These are phyloP conservation scores for Candida xyloterini DNA, from an alignment of 805 yeast species.

Conservation along the genomic window DNA sequence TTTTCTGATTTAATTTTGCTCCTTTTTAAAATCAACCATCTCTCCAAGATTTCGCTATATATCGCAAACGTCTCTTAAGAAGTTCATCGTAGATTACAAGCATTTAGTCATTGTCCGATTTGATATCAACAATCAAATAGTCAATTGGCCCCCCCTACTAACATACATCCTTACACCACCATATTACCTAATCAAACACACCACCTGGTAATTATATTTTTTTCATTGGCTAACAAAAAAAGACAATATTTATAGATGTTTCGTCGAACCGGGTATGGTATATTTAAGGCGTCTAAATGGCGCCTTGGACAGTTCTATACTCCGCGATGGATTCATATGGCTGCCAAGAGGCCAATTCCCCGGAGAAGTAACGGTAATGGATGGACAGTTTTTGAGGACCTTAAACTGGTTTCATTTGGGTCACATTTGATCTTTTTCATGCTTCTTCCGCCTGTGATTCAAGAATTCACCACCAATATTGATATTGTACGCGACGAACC, in stretches of 20 bases:
- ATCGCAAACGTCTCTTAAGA: too few relatives aligned
- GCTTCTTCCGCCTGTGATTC: slow-evolving; percentile 28
- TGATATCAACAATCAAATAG: too few relatives aligned
- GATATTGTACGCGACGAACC: slow-evolving; percentile 31
- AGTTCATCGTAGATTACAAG: too few relatives aligned
- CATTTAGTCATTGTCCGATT: too few relatives aligned
- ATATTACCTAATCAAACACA: background rate
- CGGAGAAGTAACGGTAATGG: slow-evolving; percentile 5
- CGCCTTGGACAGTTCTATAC: slow-evolving; percentile 2
- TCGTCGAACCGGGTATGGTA: slow-evolving; percentile 4
- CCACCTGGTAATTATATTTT: slow-evolving; percentile 1
- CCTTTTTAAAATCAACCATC: background rate
- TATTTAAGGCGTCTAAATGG: slow-evolving; percentile 3
- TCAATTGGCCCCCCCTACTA: too few relatives aligned
- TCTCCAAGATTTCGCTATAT: background rate
- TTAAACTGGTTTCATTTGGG: slow-evolving; percentile 30
- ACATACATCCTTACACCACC: background rate
- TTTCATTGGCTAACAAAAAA: slow-evolving; percentile 5
- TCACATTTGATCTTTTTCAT: slow-evolving; percentile 32
- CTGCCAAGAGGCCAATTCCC: slow-evolving; percentile 12
- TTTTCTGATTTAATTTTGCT: background rate
- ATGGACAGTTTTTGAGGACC: slow-evolving; percentile 30
- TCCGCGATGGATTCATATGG: slow-evolving; percentile 13
- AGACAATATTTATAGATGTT: slow-evolving; percentile 1
- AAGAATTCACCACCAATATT: slow-evolving; percentile 28